phyloP scores from a whole-genome alignment of 2,329 filamentous ascomycete species.

The Sodiomyces alkalinus region DNA sequence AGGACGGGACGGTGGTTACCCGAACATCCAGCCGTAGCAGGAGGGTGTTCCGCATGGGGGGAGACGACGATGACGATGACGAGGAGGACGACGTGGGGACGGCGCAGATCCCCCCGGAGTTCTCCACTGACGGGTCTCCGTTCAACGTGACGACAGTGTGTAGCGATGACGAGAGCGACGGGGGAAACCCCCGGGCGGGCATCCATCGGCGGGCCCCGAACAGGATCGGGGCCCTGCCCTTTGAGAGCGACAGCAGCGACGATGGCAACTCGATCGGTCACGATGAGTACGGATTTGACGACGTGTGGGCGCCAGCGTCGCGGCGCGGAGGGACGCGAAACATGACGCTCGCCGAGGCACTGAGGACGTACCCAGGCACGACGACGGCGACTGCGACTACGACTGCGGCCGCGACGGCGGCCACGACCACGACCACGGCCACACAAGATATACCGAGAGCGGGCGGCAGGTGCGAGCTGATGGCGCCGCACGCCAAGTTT shows the following conservation, averaged over 20 bases:
- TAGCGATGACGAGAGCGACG: conserved; percentile 40
- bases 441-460: no score
- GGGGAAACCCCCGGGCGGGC: conserved; percentile 6
- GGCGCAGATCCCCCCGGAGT: conserved; percentile 42
- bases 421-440: no score
- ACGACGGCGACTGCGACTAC: no score
- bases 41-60: conserved; percentile 26
- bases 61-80: conserved; percentile 26
- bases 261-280: conserved; percentile 12
- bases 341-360: conserved; percentile 21
- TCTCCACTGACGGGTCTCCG: conserved; percentile 28
- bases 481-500: conserved; percentile 66
- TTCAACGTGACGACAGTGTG: conserved; percentile 44
- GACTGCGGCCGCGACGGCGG: no score
- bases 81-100: conserved; percentile 28
- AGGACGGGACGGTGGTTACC: conserved; percentile 33
- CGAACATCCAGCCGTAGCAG: conserved; percentile 26
- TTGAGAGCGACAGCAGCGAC: conserved; percentile 32
- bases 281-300: conserved; percentile 20
- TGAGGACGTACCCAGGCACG: no score
- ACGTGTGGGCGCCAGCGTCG: conserved; percentile 8
- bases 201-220: conserved; percentile 27
- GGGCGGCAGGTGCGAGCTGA: conserved; percentile 42
- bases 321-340: conserved; percentile 10
- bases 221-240: conserved; percentile 38